phyloP scores from a whole-genome alignment of 495 filamentous ascomycete genomes.

The Pyrenopolyporus hunteri region DNA sequence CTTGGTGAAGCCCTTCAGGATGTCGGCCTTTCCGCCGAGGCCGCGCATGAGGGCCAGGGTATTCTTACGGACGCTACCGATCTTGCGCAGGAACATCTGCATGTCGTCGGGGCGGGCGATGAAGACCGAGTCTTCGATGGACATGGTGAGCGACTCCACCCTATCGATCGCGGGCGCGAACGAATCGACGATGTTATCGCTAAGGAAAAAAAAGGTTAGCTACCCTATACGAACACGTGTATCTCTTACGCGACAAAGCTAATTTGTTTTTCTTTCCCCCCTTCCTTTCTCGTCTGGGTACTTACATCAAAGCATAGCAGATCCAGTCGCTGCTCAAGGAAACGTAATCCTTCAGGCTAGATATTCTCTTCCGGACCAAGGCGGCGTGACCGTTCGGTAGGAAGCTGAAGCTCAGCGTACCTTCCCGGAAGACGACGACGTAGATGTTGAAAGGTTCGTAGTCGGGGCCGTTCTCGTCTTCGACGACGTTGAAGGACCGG shows the following conservation, averaged over 20 bases:
- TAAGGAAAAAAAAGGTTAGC: no score
- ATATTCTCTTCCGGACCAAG: constrained; percentile 90
- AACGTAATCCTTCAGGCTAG: constrained; percentile 90
- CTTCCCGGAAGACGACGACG: constrained; percentile 95
- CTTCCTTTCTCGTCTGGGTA: no score
- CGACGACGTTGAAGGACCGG: constrained; percentile 76
- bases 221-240: no score
- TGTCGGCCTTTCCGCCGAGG: constrained; percentile 94
- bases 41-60: constrained; percentile 93
- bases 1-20: constrained; percentile 96
- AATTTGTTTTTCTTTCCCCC: no score
- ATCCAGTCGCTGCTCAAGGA: constrained; percentile 96
- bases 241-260: no score
- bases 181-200: constrained; percentile 95
- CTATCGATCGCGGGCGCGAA: constrained; percentile 88
- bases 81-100: constrained; percentile 80
- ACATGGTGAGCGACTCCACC: constrained; percentile 86
- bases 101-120: constrained; percentile 88
- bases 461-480: constrained; percentile 76
- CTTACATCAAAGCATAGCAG: constrained; percentile 96
- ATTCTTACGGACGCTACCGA: constrained; percentile 89
- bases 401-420: constrained; percentile 92
- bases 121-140: constrained; percentile 94
- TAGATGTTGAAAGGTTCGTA: constrained; percentile 95
- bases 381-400: constrained; percentile 79